Evolutionary conservation across 1,284 basidiomycete genomes (phyloP), one percentile per base, ranked within the genome.

Genomic region (Marasmius sp.): DNA sequence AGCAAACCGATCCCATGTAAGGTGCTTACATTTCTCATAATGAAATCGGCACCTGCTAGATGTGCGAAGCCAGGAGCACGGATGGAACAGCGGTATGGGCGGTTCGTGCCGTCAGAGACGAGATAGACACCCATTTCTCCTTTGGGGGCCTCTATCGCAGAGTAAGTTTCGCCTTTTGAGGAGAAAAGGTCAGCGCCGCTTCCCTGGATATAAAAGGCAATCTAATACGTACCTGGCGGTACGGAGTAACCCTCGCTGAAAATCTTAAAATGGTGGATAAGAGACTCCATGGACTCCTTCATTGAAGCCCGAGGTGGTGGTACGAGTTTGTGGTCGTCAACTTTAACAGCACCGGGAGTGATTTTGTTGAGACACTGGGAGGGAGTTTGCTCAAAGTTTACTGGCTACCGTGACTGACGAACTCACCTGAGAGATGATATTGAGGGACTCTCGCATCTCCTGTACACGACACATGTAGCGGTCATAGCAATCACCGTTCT

Each of bases 221-320:
- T 47, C n/a, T 14, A 2, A 47, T 20, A n/a, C 45, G 8, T n/a
- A 47, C 45, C 91, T 18, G 96, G 93, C 16, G 97, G 97, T n/a
- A 98, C 97, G 36, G 93, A 93, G 81, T 95, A 99, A 20, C 97
- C 97, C 77, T 99, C 96, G 60, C 92, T 95, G 83, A 97, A 98
- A 69, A 96, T 82, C 90, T 98, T 98, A 83, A 99, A 99, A 82
- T 99, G 97, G 77, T 98, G 96, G 70, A 98, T 98, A 66, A 98
- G 85, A 12, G 92, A 89, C 79, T 98, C 94, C 96, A 98, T 98
- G 76, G 89, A 94, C 82, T 99, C 97, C 81, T 99, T 99, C 97
- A 99, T 99, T 57, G 89, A 90, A 1, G 97, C 95, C 65, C 97
- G 88, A 18, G 97, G 95, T 47, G 97, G 97, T n/a, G 97, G 95